Evolutionary conservation across 306 rosid species (phyloP).

Genomic region (Quercus mongolica): DNA sequence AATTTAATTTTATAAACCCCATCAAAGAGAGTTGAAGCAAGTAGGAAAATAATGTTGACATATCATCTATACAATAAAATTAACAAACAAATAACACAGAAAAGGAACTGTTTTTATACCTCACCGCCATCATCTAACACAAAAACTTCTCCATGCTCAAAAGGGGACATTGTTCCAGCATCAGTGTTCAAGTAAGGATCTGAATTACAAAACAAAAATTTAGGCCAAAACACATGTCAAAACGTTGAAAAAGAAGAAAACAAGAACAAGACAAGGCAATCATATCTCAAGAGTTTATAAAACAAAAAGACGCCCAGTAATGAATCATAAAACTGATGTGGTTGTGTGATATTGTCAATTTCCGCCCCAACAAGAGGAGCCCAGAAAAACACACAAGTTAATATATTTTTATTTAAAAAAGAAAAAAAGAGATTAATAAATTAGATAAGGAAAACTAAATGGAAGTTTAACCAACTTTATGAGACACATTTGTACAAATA

Average conservation of each 20-base stretch:
- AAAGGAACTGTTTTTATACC: constrained; percentile 40
- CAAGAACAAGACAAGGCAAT: neutral
- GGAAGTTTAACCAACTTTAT: neutral
- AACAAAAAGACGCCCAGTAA: neutral
- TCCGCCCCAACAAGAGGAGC: neutral
- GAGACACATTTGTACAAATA: neutral
- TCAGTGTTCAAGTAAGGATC: constrained; percentile 98
- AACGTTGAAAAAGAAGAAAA: neutral
- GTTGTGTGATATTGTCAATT: neutral
- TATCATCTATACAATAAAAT: neutral
- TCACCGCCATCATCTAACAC: constrained; percentile 98
- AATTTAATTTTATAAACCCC: neutral
- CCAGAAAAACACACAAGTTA: neutral
- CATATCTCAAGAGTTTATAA: neutral
- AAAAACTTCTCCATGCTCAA: constrained; percentile 93
- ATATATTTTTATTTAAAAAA: neutral
- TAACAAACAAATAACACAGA: neutral
- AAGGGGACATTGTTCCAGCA: constrained; percentile 98
- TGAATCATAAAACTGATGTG: neutral
- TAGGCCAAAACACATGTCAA: neutral
- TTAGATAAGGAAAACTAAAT: neutral
- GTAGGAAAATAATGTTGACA: neutral
- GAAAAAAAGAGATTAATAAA: neutral
- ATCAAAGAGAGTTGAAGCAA: neutral
- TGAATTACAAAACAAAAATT: constrained; percentile 24